Evolutionary conservation across 106 monocot species (phyloP).

Genomic region (Iris macrosiphon): DNA sequence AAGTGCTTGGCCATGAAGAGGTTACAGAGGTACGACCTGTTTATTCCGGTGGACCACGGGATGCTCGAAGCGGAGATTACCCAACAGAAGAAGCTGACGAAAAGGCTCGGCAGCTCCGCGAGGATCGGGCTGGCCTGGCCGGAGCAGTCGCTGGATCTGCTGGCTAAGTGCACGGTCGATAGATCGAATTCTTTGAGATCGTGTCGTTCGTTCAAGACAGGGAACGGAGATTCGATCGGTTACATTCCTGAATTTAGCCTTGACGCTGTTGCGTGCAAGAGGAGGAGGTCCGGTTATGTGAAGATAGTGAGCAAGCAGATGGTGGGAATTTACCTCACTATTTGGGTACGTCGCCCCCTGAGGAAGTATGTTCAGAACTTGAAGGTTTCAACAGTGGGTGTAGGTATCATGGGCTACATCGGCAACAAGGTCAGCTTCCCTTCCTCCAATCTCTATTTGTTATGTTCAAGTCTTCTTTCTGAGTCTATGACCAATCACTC

Average conservation of each 20-base stretch:
- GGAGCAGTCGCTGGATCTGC: conserved; percentile 68
- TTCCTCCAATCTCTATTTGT: neutral
- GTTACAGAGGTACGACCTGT: conserved; percentile 31
- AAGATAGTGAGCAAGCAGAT: conserved; percentile 91
- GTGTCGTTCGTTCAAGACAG: conserved; percentile 27
- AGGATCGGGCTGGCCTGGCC: conserved; percentile 85
- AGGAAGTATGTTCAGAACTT: conserved; percentile 75
- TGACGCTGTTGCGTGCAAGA: conserved; percentile 11
- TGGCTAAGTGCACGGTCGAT: conserved; percentile 12
- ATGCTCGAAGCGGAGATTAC: neutral
- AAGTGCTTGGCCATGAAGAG: conserved; percentile 32
- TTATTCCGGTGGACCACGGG: conserved; percentile 21
- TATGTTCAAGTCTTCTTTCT: neutral
- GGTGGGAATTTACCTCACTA: conserved; percentile 75
- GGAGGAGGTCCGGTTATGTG: conserved; percentile 54
- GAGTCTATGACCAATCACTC: too few relatives aligned
- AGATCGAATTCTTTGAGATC: conserved; percentile 48
- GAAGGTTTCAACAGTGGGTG: conserved; percentile 92
- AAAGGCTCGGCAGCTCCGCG: conserved; percentile 55
- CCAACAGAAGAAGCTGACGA: conserved; percentile 35
- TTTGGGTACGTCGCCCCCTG: conserved; percentile 74
- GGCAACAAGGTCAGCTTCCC: conserved; percentile 74
- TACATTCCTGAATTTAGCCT: conserved; percentile 20
- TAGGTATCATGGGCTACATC: conserved; percentile 94
- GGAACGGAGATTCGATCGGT: neutral